A percentile compares a stretch with the other conserved stretches of the same genome.
Evolutionary conservation across 1,284 basidiomycete species (phyloP).

Genomic region (Farysia itapuensis): DNA sequence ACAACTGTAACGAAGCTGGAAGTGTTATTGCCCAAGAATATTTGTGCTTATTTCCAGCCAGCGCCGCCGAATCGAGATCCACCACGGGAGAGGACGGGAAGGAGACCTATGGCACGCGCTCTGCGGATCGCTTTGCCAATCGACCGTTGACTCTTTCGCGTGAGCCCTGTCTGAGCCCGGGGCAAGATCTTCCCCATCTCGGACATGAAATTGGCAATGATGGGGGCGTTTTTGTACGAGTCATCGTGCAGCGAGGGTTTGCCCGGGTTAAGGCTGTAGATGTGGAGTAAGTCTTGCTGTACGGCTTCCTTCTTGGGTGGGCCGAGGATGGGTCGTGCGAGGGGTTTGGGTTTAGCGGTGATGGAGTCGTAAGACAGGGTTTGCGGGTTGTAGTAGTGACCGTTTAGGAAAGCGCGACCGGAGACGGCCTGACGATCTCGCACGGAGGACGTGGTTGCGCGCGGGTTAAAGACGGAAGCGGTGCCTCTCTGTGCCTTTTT

Average conservation of each 20-base stretch:
- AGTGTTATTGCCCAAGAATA: too few species aligned
- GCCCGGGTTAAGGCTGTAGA: conserved; percentile 58
- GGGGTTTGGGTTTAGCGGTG: conserved; percentile 9
- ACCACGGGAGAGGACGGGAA: conserved; percentile 64
- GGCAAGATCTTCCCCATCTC: conserved; percentile 82
- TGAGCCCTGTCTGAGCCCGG: conserved; percentile 74
- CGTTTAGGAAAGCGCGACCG: conserved; percentile 37
- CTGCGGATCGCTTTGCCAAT: conserved; percentile 85
- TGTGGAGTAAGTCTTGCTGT: conserved; percentile 65
- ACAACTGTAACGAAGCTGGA: too few species aligned
- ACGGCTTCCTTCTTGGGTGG: conserved; percentile 39
- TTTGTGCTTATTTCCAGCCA: conserved; percentile 25
- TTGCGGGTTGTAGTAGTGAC: conserved; percentile 49
- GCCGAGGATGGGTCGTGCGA: conserved; percentile 40
- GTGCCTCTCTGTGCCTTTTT: background rate
- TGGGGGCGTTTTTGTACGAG: conserved; percentile 69
- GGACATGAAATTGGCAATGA: conserved; percentile 73
- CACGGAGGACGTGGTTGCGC: background rate
- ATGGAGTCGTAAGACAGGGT: conserved; percentile 29
- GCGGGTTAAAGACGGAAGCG: too few species aligned
- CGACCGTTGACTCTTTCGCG: conserved; percentile 76
- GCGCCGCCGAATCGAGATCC: conserved; percentile 26
- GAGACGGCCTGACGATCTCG: conserved; percentile 25
- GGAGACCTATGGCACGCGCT: conserved; percentile 87
- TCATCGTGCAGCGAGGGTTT: conserved; percentile 58